phyloP scores from a whole-genome alignment of 2,329 filamentous ascomycete genomes.

The Grosmannia penicillata region DNA sequence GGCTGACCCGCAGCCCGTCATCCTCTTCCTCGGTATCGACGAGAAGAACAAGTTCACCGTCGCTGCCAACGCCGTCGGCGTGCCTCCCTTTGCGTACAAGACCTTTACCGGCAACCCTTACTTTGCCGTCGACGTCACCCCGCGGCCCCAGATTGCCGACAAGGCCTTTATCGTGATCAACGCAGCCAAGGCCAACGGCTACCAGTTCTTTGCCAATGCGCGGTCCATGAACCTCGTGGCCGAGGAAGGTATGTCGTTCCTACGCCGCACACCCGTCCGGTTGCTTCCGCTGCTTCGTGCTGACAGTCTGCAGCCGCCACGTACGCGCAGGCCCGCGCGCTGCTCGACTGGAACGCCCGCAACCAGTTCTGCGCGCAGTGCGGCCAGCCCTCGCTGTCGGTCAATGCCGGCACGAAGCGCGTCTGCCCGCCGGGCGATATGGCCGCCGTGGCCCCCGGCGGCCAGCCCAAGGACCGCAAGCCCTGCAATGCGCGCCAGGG shows the following conservation, averaged over 20 bases:
- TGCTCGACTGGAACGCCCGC: conserved; percentile 87
- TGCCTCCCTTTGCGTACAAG: conserved; percentile 37
- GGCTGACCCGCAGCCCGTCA: conserved; percentile 42
- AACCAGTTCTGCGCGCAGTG: conserved; percentile 89
- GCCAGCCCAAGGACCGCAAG: conserved; percentile 36
- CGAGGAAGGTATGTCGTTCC: conserved; percentile 26
- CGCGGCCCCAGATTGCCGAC: conserved; percentile 39
- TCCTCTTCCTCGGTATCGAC: conserved; percentile 77
- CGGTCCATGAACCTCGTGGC: conserved; percentile 28
- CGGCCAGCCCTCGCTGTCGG: conserved; percentile 64
- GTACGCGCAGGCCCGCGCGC: conserved; percentile 74
- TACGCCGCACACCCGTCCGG: too few relatives aligned
- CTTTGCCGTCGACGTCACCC: conserved; percentile 83
- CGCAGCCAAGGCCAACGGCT: conserved; percentile 41
- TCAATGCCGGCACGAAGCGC: conserved; percentile 69
- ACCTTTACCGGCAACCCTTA: conserved; percentile 68
- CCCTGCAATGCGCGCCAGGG: conserved; percentile 72
- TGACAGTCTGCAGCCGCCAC: conserved; percentile 53
- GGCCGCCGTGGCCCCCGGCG: conserved; percentile 28
- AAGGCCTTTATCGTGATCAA: conserved; percentile 40
- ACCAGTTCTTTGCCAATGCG: conserved; percentile 49
- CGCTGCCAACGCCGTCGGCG: conserved; percentile 13
- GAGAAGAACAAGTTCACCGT: conserved; percentile 30
- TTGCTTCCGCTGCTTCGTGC: neutral
- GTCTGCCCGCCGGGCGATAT: conserved; percentile 60